Evolutionary conservation across 129 eudicot species (phyloP).

Genomic region (Dittrichia graveolens): DNA sequence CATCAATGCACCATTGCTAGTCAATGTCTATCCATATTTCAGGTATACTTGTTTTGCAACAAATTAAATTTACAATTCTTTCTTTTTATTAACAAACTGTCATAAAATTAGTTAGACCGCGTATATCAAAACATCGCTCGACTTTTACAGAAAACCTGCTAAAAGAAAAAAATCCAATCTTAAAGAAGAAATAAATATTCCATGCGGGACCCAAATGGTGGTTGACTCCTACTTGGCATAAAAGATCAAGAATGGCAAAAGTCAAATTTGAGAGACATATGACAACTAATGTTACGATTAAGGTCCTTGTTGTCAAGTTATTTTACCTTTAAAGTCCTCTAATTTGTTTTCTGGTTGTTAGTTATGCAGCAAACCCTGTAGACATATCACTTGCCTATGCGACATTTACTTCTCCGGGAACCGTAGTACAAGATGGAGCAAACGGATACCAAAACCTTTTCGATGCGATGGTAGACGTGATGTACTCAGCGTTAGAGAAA

Average conservation of each 20-base stretch:
- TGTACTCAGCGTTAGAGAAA: constrained; percentile 36
- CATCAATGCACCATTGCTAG: constrained; percentile 41
- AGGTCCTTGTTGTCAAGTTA: background rate
- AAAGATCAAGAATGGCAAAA: background rate
- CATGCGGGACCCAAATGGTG: too few relatives aligned
- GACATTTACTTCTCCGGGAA: constrained; percentile 34
- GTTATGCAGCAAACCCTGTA: constrained; percentile 37
- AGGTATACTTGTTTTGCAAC: constrained; percentile 25
- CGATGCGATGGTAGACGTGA: constrained; percentile 40
- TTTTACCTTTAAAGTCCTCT: background rate
- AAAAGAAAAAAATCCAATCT: too few relatives aligned
- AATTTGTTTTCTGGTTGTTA: constrained; percentile 1
- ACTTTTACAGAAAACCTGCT: too few relatives aligned
- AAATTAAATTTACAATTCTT: too few relatives aligned
- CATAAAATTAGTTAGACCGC: too few relatives aligned
- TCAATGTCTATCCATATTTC: constrained; percentile 41
- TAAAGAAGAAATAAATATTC: too few relatives aligned
- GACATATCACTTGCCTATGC: constrained; percentile 41
- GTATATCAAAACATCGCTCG: too few relatives aligned
- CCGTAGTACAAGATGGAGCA: constrained; percentile 42
- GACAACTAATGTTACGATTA: background rate
- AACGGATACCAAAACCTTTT: constrained; percentile 48
- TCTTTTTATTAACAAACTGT: too few relatives aligned
- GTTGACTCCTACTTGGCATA: background rate
- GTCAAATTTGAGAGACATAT: background rate